Base-by-base conservation (phyloP, 2,329 filamentous ascomycete genomes). In the Sporothrix humicola region DNA sequence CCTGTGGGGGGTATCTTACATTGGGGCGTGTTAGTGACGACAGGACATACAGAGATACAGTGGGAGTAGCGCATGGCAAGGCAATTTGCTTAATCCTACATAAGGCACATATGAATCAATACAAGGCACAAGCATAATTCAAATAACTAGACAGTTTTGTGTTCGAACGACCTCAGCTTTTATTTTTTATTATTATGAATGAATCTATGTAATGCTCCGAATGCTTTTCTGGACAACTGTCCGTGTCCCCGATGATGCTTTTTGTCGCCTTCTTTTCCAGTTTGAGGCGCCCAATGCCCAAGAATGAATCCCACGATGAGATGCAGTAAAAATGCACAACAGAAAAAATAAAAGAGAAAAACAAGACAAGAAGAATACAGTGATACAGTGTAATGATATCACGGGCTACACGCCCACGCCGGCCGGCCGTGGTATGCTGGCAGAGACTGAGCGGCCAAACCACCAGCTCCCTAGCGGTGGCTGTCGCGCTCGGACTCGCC, bases 401-500 rank as follows among this genome's bases (percentile, higher is more conserved):
- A 37, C 31, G 31, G 48, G 48, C 13, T 9, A 44, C 31, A 17
- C 7, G 31, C 26, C 59, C 31, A 66, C 44, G 58, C 13, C n/a
- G 31, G 2, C 2, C 52, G 61, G 23, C n/a, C n/a, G 20, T 31
- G 20, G 17, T 9, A 31, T 12, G 44, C n/a, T 26, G 20, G 15
- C 46, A 10, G 46, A 12, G n/a, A n/a, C 15, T 15, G 2, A 9
- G 17, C 12, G 20, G 46, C 31, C 37, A 26, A 44, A n/a, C 61
- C 9, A 2, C 17, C 12, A 46, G 2, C 3, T 9, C 66, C n/a
- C 74, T 74, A 73, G 37, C 72, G 56, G 7, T 71, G 74, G 12
- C 73, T 73, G 78, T 91, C 89, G 75, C 90, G 83, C 80, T 92
- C 89, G 44, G 84, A 85, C 80, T 66, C 89, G 61, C 88, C 81